Conservation (phyloP, 2,329 filamentous ascomycete species). For the Chaetothyriales sp. region DNA sequence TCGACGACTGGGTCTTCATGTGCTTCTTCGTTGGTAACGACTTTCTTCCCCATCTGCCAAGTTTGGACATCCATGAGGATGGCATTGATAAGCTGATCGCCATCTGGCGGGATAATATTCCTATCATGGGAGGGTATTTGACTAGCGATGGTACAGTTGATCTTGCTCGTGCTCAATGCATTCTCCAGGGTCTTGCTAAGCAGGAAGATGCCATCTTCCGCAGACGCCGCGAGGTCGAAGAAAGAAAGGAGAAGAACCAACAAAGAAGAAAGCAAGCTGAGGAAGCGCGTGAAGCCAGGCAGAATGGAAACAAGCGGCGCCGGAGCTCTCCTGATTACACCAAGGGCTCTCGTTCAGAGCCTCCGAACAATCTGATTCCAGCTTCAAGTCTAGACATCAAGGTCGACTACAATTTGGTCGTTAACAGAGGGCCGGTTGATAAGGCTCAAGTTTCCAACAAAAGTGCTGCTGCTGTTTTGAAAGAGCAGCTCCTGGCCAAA, state of each 20-base stretch:
- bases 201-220: constrained; percentile 91
- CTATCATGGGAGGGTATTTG: constrained; percentile 83
- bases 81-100: constrained; percentile 90
- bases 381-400: constrained; percentile 19
- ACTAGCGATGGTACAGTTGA: constrained; percentile 92
- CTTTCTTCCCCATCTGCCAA: constrained; percentile 93
- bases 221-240: constrained; percentile 70
- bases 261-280: constrained; percentile 65
- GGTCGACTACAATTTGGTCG: constrained; percentile 71
- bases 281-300: constrained; percentile 33
- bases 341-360: constrained; percentile 15
- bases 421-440: constrained; percentile 52
- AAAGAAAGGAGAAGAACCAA: constrained; percentile 62
- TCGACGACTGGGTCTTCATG: constrained; percentile 98
- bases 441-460: constrained; percentile 76
- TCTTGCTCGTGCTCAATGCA: constrained; percentile 69
- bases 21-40: constrained; percentile 99
- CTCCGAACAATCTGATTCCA: constrained; percentile 1
- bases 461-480: constrained; percentile 78
- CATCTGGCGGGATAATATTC: constrained; percentile 92
- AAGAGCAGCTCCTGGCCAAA: constrained; percentile 53
- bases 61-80: constrained; percentile 89
- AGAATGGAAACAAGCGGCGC: constrained; percentile 24
- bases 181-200: constrained; percentile 73
- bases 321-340: constrained; percentile 32